A percentile compares a stretch with the other conserved stretches of the same genome.
Evolutionary conservation across 1,139 yeast genomes (phyloP).

Genomic region (Meyerozyma athensensis): DNA sequence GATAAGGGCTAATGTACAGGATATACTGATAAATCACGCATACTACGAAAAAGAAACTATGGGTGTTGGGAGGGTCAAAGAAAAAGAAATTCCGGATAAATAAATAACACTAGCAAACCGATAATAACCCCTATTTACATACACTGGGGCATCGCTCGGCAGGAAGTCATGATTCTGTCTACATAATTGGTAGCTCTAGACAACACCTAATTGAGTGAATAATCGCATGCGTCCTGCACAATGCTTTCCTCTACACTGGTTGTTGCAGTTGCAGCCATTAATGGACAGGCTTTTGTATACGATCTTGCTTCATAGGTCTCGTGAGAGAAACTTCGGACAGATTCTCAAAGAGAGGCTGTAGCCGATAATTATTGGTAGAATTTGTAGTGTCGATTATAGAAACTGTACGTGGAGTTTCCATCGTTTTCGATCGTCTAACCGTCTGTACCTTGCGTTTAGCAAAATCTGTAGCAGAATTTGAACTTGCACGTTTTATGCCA

Average conservation of each 20-base stretch:
- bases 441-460: not conserved
- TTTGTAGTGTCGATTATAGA: not conserved
- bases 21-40: slow-evolving; percentile 4
- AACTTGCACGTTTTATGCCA: slow-evolving; percentile 19
- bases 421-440: not conserved
- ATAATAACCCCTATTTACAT: not conserved
- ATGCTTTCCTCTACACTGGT: not conserved
- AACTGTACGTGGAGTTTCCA: slow-evolving; percentile 1
- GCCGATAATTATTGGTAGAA: not conserved
- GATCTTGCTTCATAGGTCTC: no score
- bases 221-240: not conserved
- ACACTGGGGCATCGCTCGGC: no score
- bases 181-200: not conserved
- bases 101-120: not conserved
- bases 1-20: slow-evolving; percentile 3
- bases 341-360: not conserved
- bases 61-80: not conserved
- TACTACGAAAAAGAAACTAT: slow-evolving; percentile 2
- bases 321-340: not conserved
- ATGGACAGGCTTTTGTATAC: not conserved
- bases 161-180: no score
- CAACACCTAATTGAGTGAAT: no score
- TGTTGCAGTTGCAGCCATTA: not conserved
- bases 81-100: not conserved
- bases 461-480: not conserved